Evolutionary conservation across 2,329 filamentous ascomycete genomes (phyloP), one percentile per base, ranked within the genome.

Genomic region (Corinectria fuckeliana): DNA sequence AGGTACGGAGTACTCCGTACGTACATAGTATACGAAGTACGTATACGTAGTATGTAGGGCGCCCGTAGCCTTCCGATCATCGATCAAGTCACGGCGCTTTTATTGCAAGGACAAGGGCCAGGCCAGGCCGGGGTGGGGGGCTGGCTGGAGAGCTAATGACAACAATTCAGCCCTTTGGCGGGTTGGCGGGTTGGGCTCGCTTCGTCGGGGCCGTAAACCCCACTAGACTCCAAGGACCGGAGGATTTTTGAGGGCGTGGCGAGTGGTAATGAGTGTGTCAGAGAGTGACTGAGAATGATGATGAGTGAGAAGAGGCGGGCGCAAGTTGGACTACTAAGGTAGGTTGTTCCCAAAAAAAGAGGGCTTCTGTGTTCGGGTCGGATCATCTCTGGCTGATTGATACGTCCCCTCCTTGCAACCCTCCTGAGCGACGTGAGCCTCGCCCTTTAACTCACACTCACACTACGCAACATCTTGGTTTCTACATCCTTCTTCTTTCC

Each of bases 341-440:
- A 39, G 28, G 28, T 38, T 45, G 42, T 50, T 28, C n/a, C 18
- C 50, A 20, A 21, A 54, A 59, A 50, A 36, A 7, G 8, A n/a
- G 18, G 7, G 6, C 41, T 16, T 52, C 32, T 38, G 49, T 59
- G 32, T 18, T 36, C 32, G 45, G 56, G 36, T 55, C 56, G 50
- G 56, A 59, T 59, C 56, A 59, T 58, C 56, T 51, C 48, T 47
- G 13, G 25, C 39, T 45, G 41, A 45, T 45, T 45, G 41, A 45
- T 45, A 26, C 23, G 41, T 16, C n/a, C 56, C 34, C 39, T 38
- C 36, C 52, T 39, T 26, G 26, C 44, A 58, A 32, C 36, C 48
- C 50, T 52, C 42, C 23, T 18, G n/a, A 28, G 11, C 28, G 26
- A 32, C 7, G 30, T 38, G 47, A 36, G 21, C 26, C 42, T 32